Percentiles rank a stretch among this genome's conserved stretches.
phyloP scores from a whole-genome alignment of 1,284 basidiomycete genomes.

The Ceratobasidium sp. region DNA sequence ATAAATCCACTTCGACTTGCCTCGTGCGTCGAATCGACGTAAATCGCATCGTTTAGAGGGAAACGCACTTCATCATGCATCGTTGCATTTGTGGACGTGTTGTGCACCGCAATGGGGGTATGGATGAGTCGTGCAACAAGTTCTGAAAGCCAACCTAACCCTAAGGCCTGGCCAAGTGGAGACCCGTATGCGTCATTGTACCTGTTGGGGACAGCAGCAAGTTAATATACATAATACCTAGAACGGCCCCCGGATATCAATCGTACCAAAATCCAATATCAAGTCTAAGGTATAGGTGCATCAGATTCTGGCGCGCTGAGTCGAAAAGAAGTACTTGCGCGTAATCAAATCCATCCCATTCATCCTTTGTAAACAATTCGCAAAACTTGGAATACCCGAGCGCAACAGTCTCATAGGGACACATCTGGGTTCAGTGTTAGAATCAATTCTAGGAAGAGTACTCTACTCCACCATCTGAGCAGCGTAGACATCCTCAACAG shows the following conservation, averaged over 20 bases:
- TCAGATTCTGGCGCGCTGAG: too few relatives aligned
- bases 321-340: too few relatives aligned
- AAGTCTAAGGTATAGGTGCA: conserved; percentile 48
- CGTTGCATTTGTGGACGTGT: conserved; percentile 82
- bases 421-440: conserved; percentile 54
- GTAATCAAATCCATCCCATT: conserved; percentile 90
- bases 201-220: too few relatives aligned
- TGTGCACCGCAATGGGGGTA: conserved; percentile 69
- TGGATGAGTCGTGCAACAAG: conserved; percentile 80
- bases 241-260: not conserved
- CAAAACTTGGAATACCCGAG: conserved; percentile 92
- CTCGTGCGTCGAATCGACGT: conserved; percentile 87
- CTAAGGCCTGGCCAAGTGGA: conserved; percentile 78
- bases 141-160: conserved; percentile 86
- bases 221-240: conserved; percentile 53
- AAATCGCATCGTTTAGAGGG: conserved; percentile 80
- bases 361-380: conserved; percentile 84
- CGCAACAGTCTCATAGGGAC: conserved; percentile 90
- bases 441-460: too few relatives aligned
- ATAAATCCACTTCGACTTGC: conserved; percentile 54
- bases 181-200: conserved; percentile 83
- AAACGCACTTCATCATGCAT: conserved; percentile 73
- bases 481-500: conserved; percentile 33
- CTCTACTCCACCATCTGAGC: conserved; percentile 12
- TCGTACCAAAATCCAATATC: conserved; percentile 58